A percentile compares a stretch with the other conserved stretches of the same genome.
Conservation (phyloP, 2,329 filamentous ascomycete species). For the Davidsoniella australis region DNA sequence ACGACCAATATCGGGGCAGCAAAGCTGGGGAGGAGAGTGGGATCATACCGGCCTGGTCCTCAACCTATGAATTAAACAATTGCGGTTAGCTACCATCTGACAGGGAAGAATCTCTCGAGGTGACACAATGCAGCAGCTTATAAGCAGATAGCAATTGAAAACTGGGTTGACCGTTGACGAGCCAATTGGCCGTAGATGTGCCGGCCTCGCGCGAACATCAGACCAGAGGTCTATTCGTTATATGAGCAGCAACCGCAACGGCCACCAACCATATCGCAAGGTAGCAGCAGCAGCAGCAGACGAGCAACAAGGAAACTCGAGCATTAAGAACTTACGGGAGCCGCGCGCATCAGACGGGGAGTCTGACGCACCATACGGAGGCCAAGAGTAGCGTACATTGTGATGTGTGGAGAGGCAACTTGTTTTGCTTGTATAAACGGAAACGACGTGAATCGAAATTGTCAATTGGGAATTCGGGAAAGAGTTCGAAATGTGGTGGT, state of each 20-base stretch:
- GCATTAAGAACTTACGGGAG: conserved; percentile 45
- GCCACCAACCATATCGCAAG: background rate
- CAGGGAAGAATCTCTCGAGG: too few species aligned
- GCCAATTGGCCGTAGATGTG: too few species aligned
- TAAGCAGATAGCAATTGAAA: too few species aligned
- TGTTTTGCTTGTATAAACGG: background rate
- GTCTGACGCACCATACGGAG: conserved; percentile 52
- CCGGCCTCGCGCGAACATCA: too few species aligned
- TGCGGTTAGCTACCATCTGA: background rate
- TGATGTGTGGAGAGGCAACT: conserved; percentile 5
- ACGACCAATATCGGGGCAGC: background rate
- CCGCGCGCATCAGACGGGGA: conserved; percentile 47
- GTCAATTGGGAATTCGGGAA: conserved; percentile 17
- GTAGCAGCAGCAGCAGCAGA: background rate
- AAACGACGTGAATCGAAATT: background rate
- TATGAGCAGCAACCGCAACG: too few species aligned
- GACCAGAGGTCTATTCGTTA: too few species aligned
- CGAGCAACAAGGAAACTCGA: background rate
- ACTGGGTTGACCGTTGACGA: too few species aligned
- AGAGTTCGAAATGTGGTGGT: conserved; percentile 13
- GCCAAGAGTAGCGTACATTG: conserved; percentile 48
- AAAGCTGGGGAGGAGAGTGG: background rate
- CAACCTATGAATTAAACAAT: conserved; percentile 30
- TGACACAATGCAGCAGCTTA: too few species aligned
- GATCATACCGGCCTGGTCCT: conserved; percentile 50